Evolutionary conservation across 495 filamentous ascomycete species (phyloP), one percentile per base, ranked within the genome.

Genomic region (Aspergillus sclerotiicarbonarius): DNA sequence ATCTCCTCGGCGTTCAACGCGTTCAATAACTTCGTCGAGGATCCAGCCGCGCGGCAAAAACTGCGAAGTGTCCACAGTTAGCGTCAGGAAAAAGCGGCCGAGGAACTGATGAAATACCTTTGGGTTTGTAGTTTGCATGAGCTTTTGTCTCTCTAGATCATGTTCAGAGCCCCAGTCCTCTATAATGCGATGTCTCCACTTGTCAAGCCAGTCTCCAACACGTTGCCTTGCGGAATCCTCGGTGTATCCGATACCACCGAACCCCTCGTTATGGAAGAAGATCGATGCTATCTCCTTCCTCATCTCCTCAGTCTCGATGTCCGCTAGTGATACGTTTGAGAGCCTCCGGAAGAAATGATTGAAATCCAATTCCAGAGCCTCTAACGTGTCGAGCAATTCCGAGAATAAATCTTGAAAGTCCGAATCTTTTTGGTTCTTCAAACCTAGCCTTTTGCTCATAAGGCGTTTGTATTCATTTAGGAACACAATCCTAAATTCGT

Each of bases 1-100:
- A 61, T 98, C 92, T 16, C 88, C 87, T 25, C 86, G 82, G 65
- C 89, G 87, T 71, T 98, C 92, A 3, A 97, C 92, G 13, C 88
- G 80, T 35, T 86, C 81, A 60, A 98, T 97, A 6, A 98, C 62
- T 72, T 98, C 94, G 71, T 98, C 93, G 8, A 98, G 77, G 51
- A 98, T 84, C 94, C 95, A 98, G 19, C 85, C 84, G 32, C 91
- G 79, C 0, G 95, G 91, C 1, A 96, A 73, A 62, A 98, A 98
- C 69, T 84, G 57, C 19, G 15, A 31, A 45, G 51, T 29, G 63
- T 46, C 54, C 18, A 59, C 31, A 53, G 21, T 51, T 9, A 31
- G 33, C 12, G 1, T 15, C 8, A 13, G 9, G 25, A 12, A 37
- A 32, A 49, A 50, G 3, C 10, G 8, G 5, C 15, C 7, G 25